These are phyloP conservation scores for Coelastrella sp. DNA, from an alignment of 139 green algal genomes.

Conservation along the genomic window DNA sequence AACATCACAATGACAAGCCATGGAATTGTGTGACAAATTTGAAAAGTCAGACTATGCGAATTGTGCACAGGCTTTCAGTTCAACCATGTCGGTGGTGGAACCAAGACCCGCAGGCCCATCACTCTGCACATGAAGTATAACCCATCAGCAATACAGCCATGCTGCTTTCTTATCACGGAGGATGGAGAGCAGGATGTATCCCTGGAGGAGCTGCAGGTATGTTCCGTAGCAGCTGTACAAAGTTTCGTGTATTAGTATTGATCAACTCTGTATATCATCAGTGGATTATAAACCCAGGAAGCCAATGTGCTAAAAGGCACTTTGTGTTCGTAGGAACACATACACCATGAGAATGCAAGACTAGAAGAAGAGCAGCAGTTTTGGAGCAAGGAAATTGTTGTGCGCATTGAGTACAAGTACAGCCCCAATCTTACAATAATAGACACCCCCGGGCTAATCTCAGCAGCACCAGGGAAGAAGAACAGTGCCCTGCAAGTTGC, in stretches of 20 bases:
- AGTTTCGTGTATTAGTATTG: too few relatives aligned
- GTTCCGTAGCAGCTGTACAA: too few relatives aligned
- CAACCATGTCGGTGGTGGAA: conserved; percentile 97
- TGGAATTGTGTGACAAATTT: too few relatives aligned
- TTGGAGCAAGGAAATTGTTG: conserved; percentile 94
- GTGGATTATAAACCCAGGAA: too few relatives aligned
- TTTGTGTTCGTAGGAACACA: conserved; percentile 86
- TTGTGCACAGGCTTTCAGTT: conserved; percentile 77
- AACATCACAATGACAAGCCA: too few relatives aligned
- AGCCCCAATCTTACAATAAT: conserved; percentile 99
- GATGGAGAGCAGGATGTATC: conserved; percentile 86
- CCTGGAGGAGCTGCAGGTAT: conserved; percentile 92
- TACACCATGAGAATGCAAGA: conserved; percentile 89
- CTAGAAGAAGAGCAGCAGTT: conserved; percentile 92
- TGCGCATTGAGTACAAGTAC: conserved; percentile 95
- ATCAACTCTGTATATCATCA: too few relatives aligned
- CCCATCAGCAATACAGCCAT: conserved; percentile 62
- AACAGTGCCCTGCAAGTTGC: conserved; percentile 77
- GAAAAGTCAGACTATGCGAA: too few relatives aligned
- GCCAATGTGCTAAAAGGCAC: too few relatives aligned
- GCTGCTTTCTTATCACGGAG: conserved; percentile 92
- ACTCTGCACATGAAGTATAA: conserved; percentile 95
- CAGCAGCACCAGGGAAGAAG: conserved; percentile 87
- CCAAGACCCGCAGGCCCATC: conserved; percentile 95
- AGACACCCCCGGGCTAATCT: conserved; percentile 96